Evolutionary conservation across 139 green algal genomes (phyloP).

Genomic region (Coelastrella sp.): DNA sequence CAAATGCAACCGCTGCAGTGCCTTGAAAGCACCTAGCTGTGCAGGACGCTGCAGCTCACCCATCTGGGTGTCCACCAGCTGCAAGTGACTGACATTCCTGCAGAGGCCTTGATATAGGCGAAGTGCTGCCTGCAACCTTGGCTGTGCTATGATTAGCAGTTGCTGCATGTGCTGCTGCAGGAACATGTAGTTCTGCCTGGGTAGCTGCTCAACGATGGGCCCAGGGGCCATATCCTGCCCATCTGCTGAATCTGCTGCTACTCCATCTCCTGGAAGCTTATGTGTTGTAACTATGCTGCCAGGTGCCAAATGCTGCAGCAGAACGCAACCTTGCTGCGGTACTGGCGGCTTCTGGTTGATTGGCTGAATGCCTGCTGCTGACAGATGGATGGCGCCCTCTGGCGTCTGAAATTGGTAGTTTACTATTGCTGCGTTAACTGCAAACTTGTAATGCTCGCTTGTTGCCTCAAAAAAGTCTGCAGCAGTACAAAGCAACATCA

Average conservation of each 20-base stretch:
- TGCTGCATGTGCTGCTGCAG: conserved; percentile 56
- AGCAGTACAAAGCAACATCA: no score
- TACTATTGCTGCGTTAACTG: conserved; percentile 77
- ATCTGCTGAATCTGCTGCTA: background rate
- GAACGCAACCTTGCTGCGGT: conserved; percentile 43
- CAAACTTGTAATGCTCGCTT: conserved; percentile 64
- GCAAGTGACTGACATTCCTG: conserved; percentile 29
- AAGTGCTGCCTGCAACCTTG: conserved; percentile 61
- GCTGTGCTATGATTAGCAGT: conserved; percentile 52
- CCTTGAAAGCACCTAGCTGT: conserved; percentile 61
- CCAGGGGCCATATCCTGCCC: conserved; percentile 3
- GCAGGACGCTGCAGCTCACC: conserved; percentile 60
- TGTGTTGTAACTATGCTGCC: conserved; percentile 45
- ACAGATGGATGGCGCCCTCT: conserved; percentile 56
- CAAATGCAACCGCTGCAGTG: conserved; percentile 62
- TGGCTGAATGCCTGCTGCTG: conserved; percentile 67
- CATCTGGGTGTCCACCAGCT: conserved; percentile 57
- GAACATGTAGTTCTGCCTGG: conserved; percentile 41
- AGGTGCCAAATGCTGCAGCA: conserved; percentile 17
- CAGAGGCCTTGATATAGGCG: conserved; percentile 60
- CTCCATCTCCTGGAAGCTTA: background rate
- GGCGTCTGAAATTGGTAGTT: conserved; percentile 63
- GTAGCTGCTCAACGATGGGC: conserved; percentile 27
- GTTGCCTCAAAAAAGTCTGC: conserved; percentile 47
- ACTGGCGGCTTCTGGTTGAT: conserved; percentile 50